phyloP scores from a whole-genome alignment of 1,284 basidiomycete genomes.

The Trichosporon sp. region DNA sequence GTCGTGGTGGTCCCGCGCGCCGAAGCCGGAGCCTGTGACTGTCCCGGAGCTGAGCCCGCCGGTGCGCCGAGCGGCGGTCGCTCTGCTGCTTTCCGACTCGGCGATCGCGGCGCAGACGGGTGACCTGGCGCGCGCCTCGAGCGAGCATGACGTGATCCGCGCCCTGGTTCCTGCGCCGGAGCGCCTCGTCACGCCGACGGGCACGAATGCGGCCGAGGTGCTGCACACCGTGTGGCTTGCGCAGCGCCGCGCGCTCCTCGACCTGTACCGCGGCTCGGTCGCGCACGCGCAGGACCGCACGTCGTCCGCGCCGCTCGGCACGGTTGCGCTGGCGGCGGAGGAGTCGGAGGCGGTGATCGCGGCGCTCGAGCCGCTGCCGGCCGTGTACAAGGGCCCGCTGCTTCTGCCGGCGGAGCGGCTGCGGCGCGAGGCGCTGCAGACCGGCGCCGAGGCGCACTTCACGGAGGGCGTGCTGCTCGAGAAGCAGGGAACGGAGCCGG shows the following conservation, averaged over 20 bases:
- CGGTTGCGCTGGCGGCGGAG: conserved; percentile 59
- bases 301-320: conserved; percentile 55
- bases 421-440: conserved; percentile 48
- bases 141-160: conserved; percentile 72
- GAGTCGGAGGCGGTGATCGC: conserved; percentile 64
- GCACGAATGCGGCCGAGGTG: conserved; percentile 57
- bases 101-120: conserved; percentile 62
- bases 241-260: conserved; percentile 67
- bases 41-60: conserved; percentile 35
- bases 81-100: conserved; percentile 65
- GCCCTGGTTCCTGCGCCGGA: conserved; percentile 66
- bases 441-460: conserved; percentile 52
- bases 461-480: conserved; percentile 48
- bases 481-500: conserved; percentile 51
- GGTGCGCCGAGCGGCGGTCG: conserved; percentile 64
- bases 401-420: conserved; percentile 35
- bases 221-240: conserved; percentile 63
- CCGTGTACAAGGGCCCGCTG: conserved; percentile 25
- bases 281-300: conserved; percentile 56
- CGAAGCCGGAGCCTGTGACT: conserved; percentile 1
- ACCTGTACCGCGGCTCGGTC: conserved; percentile 71
- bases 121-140: conserved; percentile 80
- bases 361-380: conserved; percentile 53
- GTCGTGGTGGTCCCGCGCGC: conserved; percentile 10
- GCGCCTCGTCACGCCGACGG: conserved; percentile 51